Evolutionary conservation across 305 asterid genomes (phyloP), one percentile per base, ranked within the genome.

Genomic region (Ajuga reptans): DNA sequence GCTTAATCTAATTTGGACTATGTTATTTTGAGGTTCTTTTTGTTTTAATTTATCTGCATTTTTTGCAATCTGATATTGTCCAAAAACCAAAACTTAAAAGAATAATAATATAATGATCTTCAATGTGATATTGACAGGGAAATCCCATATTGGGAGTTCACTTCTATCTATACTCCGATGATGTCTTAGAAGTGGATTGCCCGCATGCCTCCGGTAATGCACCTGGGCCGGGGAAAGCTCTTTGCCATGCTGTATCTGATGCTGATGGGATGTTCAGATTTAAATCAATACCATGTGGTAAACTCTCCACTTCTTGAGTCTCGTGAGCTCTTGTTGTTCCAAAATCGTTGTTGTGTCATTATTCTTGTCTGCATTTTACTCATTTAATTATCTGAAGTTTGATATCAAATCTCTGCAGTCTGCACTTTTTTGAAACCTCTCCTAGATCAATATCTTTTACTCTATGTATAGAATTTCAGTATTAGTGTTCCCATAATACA

Each of bases 61-160:
- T 54, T 18, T 65, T 39, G 4, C 24, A 53, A 45, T 68, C 37
- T 14, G 42, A 52, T 60, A 10, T 63, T 45, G 36, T 33, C 57
- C 56, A 61, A 41, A 47, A 53, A 45, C 14, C 4, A 10, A 9
- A 11, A 27, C n/a, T 1, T 4, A n/a, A 7, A 52, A 62, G 39
- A 9, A 51, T n/a, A n/a, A n/a, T 53, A 50, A 66, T 66, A 50
- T 64, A 65, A 70, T 62, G 47, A 49, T 74, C 27, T 75, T 37
- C 63, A 41, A 49, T 78, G 66, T 77, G 45, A 34, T 72, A 60
- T 72, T 84, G 80, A 43, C 82, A 92, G 98, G 98, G 94, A 78
- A 92, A 90, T 78, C 96, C 98, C 75, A 87, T 92, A 75, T 54
- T 90, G 86, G 98, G 98, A 76, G 97, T 92, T 80, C 96, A 90